Base-by-base conservation (phyloP, 768 basidiomycete genomes). In the Hericium alpestre region DNA sequence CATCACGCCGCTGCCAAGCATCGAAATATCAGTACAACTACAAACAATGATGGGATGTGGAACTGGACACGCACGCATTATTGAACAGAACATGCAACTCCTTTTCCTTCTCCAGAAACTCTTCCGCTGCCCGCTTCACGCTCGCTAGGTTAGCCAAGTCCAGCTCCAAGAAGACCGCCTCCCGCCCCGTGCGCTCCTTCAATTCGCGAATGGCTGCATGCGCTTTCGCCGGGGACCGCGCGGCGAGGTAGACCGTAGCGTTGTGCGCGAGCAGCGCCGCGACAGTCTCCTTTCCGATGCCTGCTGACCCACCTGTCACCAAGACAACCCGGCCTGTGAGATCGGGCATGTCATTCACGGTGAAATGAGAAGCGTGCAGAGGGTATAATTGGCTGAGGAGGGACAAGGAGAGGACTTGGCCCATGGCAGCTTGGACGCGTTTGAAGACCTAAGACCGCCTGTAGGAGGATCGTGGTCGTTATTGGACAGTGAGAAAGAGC, bases 181-280 rank as follows among this genome's bases (percentile, higher is more conserved):
- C 63, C 39, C 67, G 69, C 8, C 70, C 73, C 0, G 70, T 74
- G 20, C 63, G 65, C 37, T 58, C 11, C 47, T 70, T 65, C 48
- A 76, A 62, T 23, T 66, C 51, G 15, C 59, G 60, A 46, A 74
- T 68, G 25, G 72, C 67, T 0, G 65, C 65, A 15, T 65, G 58
- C 0, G 69, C 61, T 38, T 67, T 67, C 2, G 38, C 25, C 22
- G 59, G 54, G 49, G 61, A 65, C 11, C 73, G 64, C 3, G 66
- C 61, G 12, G 69, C 70, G 8, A 76, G 55, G 61, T 76, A 74
- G 22, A 76, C 73, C 13, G 61, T 56, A 3, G 55, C 55, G 37
- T 49, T 49, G 47, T 56, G 55, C 6, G 27, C 23, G 37, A 56
- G 47, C 13, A 56, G 55, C 23, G n/a, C 20, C 9, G 18, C 12